phyloP scores from a whole-genome alignment of 305 asterid genomes.

The Galium porrigens region DNA sequence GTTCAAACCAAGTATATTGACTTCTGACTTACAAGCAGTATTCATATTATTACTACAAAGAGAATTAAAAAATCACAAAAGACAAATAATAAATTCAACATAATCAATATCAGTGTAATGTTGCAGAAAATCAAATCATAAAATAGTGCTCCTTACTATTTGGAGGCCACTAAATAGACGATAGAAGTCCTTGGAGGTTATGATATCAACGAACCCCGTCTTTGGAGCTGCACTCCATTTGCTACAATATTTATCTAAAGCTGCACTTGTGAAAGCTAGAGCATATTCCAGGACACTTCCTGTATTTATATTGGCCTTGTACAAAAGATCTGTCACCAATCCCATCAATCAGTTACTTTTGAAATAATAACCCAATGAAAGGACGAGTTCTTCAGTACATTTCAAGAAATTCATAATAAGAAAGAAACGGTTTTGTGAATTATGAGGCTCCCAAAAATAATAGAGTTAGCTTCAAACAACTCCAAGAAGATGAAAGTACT shows the following conservation, averaged over 20 bases:
- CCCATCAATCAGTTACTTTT: not conserved
- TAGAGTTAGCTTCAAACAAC: not conserved
- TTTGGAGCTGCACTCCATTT: conserved; percentile 90
- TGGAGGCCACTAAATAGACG: conserved; percentile 89
- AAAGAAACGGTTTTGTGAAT: too few relatives aligned
- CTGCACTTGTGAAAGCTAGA: conserved; percentile 94
- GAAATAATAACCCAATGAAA: not conserved
- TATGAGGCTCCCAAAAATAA: not conserved
- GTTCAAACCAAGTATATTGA: not conserved
- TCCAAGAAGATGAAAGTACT: not conserved
- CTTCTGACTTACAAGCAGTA: too few relatives aligned
- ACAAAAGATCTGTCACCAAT: conserved; percentile 55
- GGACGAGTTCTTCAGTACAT: too few relatives aligned
- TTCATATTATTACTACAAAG: too few relatives aligned
- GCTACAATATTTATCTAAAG: conserved; percentile 79
- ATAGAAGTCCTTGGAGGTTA: conserved; percentile 88
- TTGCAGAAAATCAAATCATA: not conserved
- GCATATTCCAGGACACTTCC: conserved; percentile 97
- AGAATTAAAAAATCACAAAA: too few relatives aligned
- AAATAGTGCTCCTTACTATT: conserved; percentile 37
- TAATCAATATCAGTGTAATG: not conserved
- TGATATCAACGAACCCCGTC: conserved; percentile 88
- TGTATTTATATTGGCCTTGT: conserved; percentile 76
- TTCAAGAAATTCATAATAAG: too few relatives aligned
- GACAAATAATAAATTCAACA: not conserved